A percentile compares a stretch with the other conserved stretches of the same genome.
These are phyloP conservation scores for Rubia yunnanensis DNA, from an alignment of 257 asterid species.

Conservation along the genomic window DNA sequence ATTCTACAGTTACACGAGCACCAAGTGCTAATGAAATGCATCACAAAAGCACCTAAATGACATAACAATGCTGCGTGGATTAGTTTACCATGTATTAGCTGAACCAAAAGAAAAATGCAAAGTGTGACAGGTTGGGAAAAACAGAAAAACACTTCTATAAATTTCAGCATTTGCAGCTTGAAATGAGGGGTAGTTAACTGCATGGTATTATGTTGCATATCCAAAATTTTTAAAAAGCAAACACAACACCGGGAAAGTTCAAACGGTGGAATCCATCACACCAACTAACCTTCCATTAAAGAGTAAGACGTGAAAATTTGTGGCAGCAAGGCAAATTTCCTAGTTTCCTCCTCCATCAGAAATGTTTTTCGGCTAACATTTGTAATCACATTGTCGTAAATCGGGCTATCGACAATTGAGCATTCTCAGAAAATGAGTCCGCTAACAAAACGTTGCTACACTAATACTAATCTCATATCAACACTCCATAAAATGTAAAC, in stretches of 20 bases:
- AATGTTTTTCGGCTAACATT: not conserved
- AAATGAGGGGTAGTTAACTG: too few relatives aligned
- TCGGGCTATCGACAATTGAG: not conserved
- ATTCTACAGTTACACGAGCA: not conserved
- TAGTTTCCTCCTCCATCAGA: not conserved
- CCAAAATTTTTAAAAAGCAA: not conserved
- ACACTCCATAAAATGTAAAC: not conserved
- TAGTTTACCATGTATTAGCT: not conserved
- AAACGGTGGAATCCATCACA: not conserved
- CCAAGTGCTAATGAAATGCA: not conserved
- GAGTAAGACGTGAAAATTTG: constrained; percentile 72
- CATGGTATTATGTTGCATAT: too few relatives aligned
- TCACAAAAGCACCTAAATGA: not conserved
- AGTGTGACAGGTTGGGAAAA: not conserved
- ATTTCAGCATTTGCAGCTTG: not conserved
- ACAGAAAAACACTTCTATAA: too few relatives aligned
- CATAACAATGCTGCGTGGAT: not conserved
- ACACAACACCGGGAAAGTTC: not conserved
- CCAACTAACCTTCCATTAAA: constrained; percentile 77
- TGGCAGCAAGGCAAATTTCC: constrained; percentile 80
- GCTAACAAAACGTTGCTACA: too few relatives aligned
- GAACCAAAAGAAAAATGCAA: not conserved
- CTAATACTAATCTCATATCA: not conserved
- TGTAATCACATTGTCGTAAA: not conserved
- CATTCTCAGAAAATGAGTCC: not conserved